Percentiles rank a stretch among this genome's conserved stretches.
Evolutionary conservation across 2,329 filamentous ascomycete genomes (phyloP).

Genomic region (Conoideocrella luteorostrata): DNA sequence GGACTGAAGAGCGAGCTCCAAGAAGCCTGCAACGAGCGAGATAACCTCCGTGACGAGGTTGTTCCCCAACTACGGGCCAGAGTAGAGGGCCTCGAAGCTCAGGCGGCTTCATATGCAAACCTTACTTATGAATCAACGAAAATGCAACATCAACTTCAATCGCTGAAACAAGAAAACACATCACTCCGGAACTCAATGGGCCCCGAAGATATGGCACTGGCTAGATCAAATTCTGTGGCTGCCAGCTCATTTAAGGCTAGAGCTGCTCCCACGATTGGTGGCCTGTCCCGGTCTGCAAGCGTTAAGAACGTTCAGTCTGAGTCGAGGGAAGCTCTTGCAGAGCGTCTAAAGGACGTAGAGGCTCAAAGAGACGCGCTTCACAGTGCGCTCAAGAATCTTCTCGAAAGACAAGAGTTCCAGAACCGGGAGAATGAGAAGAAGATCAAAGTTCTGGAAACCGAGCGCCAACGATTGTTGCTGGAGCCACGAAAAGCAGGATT

Average conservation of each 20-base stretch:
- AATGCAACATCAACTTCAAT: constrained; percentile 79
- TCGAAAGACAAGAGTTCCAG: constrained; percentile 80
- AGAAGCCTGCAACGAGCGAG: constrained; percentile 77
- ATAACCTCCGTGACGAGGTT: constrained; percentile 84
- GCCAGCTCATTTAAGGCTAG: constrained; percentile 40
- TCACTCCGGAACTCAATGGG: constrained; percentile 38
- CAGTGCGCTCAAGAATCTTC: constrained; percentile 73
- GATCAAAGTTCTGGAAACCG: constrained; percentile 67
- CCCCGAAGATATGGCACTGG: constrained; percentile 30
- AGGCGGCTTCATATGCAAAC: constrained; percentile 65
- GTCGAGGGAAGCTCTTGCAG: constrained; percentile 63
- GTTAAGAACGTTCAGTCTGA: constrained; percentile 46
- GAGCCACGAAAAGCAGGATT: constrained; percentile 70
- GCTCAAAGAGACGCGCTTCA: constrained; percentile 90
- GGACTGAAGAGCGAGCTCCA: constrained; percentile 79
- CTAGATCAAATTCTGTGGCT: constrained; percentile 62
- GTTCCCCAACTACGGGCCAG: constrained; percentile 71
- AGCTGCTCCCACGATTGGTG: constrained; percentile 28
- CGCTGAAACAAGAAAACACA: constrained; percentile 62
- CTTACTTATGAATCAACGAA: constrained; percentile 74
- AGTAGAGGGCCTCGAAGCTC: constrained; percentile 70
- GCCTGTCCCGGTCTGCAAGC: constrained; percentile 54
- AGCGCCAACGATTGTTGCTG: constrained; percentile 67
- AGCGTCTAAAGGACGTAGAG: constrained; percentile 86
- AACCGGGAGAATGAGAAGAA: constrained; percentile 78